Conservation (phyloP, 768 basidiomycete species). For the Tricholoma furcatifolium region DNA sequence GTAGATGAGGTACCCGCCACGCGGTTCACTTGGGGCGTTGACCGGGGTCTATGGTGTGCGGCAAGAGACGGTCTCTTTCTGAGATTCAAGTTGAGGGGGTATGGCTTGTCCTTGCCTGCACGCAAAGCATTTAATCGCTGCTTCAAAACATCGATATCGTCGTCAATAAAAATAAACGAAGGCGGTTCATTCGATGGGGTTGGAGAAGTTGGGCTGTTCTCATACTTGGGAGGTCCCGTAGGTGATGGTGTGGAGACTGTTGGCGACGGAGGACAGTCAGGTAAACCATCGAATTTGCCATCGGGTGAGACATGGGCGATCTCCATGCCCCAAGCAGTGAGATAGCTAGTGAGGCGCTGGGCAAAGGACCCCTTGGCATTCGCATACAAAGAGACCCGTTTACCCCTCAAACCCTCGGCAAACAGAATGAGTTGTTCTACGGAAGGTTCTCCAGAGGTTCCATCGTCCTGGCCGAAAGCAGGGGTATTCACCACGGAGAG, state of each 20-base stretch:
- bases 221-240: slow-evolving; percentile 7
- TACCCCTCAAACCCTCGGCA: slow-evolving; percentile 79
- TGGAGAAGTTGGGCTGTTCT: slow-evolving; percentile 4
- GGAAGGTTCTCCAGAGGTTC: slow-evolving; percentile 70
- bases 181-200: slow-evolving; percentile 18
- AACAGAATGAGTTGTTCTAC: slow-evolving; percentile 77
- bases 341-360: slow-evolving; percentile 87
- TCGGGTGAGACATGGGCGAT: slow-evolving; percentile 76
- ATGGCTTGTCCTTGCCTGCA: slow-evolving; percentile 53
- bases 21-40: slow-evolving; percentile 77
- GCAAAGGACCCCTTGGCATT: slow-evolving; percentile 88
- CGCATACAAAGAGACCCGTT: slow-evolving; percentile 81
- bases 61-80: slow-evolving; percentile 71
- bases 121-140: slow-evolving; percentile 71
- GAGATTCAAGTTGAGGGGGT: slow-evolving; percentile 35
- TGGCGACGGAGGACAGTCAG: slow-evolving; percentile 17
- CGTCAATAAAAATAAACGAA: slow-evolving; percentile 91
- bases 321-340: slow-evolving; percentile 95
- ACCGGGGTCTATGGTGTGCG: slow-evolving; percentile 69
- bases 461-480: slow-evolving; percentile 42
- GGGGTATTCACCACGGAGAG: slow-evolving; percentile 40
- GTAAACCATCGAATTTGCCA: slow-evolving; percentile 43
- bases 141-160: slow-evolving; percentile 80
- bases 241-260: slow-evolving; percentile 5
- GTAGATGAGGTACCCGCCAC: slow-evolving; percentile 37